Percentiles rank a stretch among this genome's conserved stretches.
Conservation (phyloP, 805 yeast genomes). For the Wickerhamomyces bovis region DNA sequence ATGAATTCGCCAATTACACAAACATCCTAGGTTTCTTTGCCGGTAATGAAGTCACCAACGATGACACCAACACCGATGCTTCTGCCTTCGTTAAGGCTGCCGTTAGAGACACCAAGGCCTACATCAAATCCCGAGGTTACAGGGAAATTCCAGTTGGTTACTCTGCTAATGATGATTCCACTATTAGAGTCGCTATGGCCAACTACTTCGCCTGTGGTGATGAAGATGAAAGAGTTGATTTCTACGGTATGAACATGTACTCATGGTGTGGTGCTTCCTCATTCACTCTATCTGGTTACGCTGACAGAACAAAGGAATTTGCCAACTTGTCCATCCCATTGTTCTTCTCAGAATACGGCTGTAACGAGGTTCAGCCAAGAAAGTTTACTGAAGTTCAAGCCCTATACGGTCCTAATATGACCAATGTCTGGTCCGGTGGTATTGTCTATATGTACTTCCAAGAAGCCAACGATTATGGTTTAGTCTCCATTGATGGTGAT, state of each 20-base stretch:
- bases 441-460: slow-evolving; percentile 81
- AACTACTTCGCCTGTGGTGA: slow-evolving; percentile 76
- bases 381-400: slow-evolving; percentile 65
- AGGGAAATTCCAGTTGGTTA: slow-evolving; percentile 75
- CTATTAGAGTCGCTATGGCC: slow-evolving; percentile 61
- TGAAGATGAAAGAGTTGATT: slow-evolving; percentile 59
- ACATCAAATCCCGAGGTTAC: slow-evolving; percentile 56
- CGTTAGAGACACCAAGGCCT: slow-evolving; percentile 66
- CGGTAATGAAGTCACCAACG: slow-evolving; percentile 79
- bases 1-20: slow-evolving; percentile 60
- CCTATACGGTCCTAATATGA: slow-evolving; percentile 61
- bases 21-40: slow-evolving; percentile 80
- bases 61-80: slow-evolving; percentile 58
- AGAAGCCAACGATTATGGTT: slow-evolving; percentile 71
- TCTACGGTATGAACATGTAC: slow-evolving; percentile 86
- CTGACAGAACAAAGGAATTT: slow-evolving; percentile 58
- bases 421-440: slow-evolving; percentile 87
- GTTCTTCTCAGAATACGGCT: slow-evolving; percentile 82
- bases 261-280: slow-evolving; percentile 77
- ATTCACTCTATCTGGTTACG: slow-evolving; percentile 58
- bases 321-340: slow-evolving; percentile 61
- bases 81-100: slow-evolving; percentile 84
- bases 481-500: slow-evolving; percentile 45
- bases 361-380: slow-evolving; percentile 67
- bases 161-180: slow-evolving; percentile 71